Evolutionary conservation across 1,284 basidiomycete genomes (phyloP).

Genomic region (Peniophora sp.): DNA sequence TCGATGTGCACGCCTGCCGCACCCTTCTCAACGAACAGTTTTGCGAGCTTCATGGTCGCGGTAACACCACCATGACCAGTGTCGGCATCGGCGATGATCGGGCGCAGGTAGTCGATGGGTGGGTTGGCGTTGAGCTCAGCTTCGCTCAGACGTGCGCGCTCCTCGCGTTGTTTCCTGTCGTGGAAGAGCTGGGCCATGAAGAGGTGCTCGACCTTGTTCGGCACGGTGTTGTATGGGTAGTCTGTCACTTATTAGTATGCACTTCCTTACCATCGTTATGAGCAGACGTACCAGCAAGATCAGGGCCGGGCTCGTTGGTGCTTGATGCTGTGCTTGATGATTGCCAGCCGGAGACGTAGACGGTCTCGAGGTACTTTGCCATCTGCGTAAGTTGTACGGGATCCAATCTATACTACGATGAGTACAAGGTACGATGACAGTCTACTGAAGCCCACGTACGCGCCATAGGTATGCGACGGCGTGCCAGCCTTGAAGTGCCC

Average conservation of each 20-base stretch:
- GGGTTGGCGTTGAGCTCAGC: conserved; percentile 65
- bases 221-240: conserved; percentile 92
- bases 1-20: conserved; percentile 73
- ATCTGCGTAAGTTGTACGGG: conserved; percentile 98
- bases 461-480: conserved; percentile 93
- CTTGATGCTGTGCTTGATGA: conserved; percentile 88
- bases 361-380: conserved; percentile 97
- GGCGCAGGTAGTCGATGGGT: conserved; percentile 54
- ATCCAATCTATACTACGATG: conserved; percentile 60
- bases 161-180: conserved; percentile 80
- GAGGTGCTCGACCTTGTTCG: conserved; percentile 85
- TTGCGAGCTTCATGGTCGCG: conserved; percentile 65
- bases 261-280: conserved; percentile 2
- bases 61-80: conserved; percentile 61
- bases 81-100: conserved; percentile 64
- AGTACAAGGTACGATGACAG: neutral
- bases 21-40: conserved; percentile 75
- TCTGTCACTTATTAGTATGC: conserved; percentile 34
- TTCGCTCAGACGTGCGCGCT: conserved; percentile 65
- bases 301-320: conserved; percentile 94
- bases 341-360: conserved; percentile 98
- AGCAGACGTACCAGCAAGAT: conserved; percentile 74
- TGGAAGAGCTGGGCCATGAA: conserved; percentile 88
- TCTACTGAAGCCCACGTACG: conserved; percentile 51
- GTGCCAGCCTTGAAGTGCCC: conserved; percentile 66